Evolutionary conservation across 148 eudicot genomes (phyloP).

Genomic region (Pouteria glomerata): DNA sequence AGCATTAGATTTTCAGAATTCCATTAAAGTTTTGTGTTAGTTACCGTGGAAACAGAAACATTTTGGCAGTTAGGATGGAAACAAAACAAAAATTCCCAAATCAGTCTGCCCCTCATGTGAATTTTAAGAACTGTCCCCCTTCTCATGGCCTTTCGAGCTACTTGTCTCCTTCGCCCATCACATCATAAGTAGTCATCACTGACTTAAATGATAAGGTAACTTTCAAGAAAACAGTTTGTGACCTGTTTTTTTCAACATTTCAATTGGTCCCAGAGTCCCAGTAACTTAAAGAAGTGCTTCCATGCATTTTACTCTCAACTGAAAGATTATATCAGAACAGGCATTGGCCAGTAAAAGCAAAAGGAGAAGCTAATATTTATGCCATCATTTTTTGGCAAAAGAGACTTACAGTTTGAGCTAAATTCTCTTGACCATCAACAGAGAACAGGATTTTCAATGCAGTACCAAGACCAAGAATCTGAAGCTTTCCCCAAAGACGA

Average conservation of each 20-base stretch:
- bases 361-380: not conserved
- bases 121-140: not conserved
- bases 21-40: too few relatives aligned
- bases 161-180: not conserved
- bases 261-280: not conserved
- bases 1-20: too few relatives aligned
- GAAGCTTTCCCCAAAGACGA: slow-evolving; percentile 89
- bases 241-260: not conserved
- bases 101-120: too few relatives aligned
- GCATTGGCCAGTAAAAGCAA: not conserved
- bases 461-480: slow-evolving; percentile 87
- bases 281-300: not conserved
- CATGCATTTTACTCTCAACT: too few relatives aligned
- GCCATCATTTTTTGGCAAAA: not conserved
- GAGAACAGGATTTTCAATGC: slow-evolving; percentile 79
- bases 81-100: too few relatives aligned
- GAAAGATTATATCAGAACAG: not conserved
- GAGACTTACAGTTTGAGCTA: slow-evolving; percentile 41
- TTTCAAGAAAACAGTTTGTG: not conserved
- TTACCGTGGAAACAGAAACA: too few relatives aligned
- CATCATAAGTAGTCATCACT: not conserved
- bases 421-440: slow-evolving; percentile 31
- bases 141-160: not conserved
- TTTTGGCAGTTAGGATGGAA: too few relatives aligned
- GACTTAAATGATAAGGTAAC: not conserved